Evolutionary conservation across 2,329 filamentous ascomycete genomes (phyloP).

Genomic region (Stachybotrys elegans): DNA sequence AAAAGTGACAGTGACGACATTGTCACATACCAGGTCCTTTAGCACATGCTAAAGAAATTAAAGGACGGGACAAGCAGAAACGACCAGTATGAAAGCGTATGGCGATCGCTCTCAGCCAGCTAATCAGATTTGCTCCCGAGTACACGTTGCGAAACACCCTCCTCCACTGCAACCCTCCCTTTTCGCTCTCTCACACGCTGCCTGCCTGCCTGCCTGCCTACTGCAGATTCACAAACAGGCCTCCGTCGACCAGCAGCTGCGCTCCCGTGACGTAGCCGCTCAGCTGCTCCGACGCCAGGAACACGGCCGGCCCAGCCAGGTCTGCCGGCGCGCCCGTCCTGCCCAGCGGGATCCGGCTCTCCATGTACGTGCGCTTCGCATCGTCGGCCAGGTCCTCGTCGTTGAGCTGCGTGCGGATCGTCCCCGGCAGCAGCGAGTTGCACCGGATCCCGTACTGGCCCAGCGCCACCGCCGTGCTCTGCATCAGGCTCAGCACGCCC

Average conservation of each 20-base stretch:
- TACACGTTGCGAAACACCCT: no score
- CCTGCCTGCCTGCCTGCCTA: slow-evolving; percentile 24
- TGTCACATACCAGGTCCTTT: no score
- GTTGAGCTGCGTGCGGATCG: slow-evolving; percentile 78
- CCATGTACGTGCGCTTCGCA: slow-evolving; percentile 71
- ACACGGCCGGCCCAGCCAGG: slow-evolving; percentile 78
- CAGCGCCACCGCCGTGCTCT: slow-evolving; percentile 74
- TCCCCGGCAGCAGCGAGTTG: slow-evolving; percentile 79
- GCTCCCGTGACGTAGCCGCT: slow-evolving; percentile 79
- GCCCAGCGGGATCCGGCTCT: slow-evolving; percentile 73
- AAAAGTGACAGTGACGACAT: no score
- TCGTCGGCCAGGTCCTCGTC: slow-evolving; percentile 74
- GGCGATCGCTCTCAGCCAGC: no score
- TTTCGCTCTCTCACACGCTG: background rate
- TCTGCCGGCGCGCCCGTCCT: slow-evolving; percentile 68
- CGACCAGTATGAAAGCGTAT: no score
- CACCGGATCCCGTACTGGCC: slow-evolving; percentile 73
- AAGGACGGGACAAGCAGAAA: no score
- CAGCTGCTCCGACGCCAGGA: slow-evolving; percentile 73
- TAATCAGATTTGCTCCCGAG: no score
- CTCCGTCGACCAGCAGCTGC: slow-evolving; percentile 81
- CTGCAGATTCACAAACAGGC: slow-evolving; percentile 84
- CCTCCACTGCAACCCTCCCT: no score
- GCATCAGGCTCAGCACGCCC: slow-evolving; percentile 74
- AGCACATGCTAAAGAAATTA: no score